phyloP scores from a whole-genome alignment of 2,329 filamentous ascomycete genomes.

The Neonectria faginata region DNA sequence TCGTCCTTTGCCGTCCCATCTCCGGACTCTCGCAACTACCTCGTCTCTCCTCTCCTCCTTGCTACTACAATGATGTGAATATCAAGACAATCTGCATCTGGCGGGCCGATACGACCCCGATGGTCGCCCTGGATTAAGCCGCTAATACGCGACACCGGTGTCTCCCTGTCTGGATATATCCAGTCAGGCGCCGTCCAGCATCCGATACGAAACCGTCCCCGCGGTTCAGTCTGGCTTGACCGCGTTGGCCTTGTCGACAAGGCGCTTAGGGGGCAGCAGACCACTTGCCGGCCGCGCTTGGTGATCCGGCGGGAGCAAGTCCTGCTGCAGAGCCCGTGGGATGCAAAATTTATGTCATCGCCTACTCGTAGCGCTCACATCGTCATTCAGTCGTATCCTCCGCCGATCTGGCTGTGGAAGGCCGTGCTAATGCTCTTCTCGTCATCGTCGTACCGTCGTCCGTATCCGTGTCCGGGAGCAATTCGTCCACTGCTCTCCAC shows the following conservation, averaged over 20 bases:
- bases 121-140: conserved; percentile 37
- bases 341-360: conserved; percentile 47
- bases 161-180: conserved; percentile 38
- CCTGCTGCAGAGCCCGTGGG: conserved; percentile 42
- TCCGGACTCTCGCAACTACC: conserved; percentile 22
- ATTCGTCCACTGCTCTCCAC: conserved; percentile 85
- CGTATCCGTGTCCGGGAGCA: conserved; percentile 75
- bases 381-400: conserved; percentile 64
- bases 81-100: conserved; percentile 48
- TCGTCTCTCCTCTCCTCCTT: conserved; percentile 14
- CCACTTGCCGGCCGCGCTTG: conserved; percentile 35
- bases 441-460: conserved; percentile 85
- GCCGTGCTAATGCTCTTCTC: conserved; percentile 96
- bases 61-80: conserved; percentile 42
- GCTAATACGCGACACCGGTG: conserved; percentile 36
- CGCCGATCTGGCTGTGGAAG: conserved; percentile 93
- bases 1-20: conserved; percentile 21
- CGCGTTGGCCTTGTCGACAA: conserved; percentile 40
- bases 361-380: conserved; percentile 43
- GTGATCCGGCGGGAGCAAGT: conserved; percentile 38
- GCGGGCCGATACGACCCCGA: conserved; percentile 39
- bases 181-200: conserved; percentile 36
- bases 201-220: conserved; percentile 40
- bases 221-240: conserved; percentile 35
- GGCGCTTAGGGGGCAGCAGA: conserved; percentile 39